Conservation (phyloP, 176 grass and related monocot genomes). For the Carex scoparia region DNA sequence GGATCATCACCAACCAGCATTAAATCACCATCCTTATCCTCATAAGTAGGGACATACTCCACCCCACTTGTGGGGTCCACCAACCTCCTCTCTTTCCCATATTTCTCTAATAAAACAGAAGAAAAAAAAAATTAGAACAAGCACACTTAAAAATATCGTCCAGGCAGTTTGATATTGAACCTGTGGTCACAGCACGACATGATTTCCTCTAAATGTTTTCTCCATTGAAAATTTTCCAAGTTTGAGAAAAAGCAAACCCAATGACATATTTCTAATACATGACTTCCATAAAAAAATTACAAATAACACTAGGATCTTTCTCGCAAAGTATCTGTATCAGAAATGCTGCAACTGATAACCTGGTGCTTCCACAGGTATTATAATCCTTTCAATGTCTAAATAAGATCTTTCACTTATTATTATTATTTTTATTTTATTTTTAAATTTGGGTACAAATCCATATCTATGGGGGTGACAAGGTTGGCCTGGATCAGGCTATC, state of each 20-base stretch:
- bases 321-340: not conserved
- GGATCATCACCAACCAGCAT: conserved; percentile 21
- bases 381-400: not conserved
- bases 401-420: not conserved
- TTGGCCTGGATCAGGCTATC: not conserved
- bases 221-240: not conserved
- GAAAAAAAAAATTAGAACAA: not conserved
- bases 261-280: not conserved
- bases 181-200: not conserved
- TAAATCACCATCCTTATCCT: conserved; percentile 14
- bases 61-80: not conserved
- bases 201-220: not conserved
- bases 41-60: conserved; percentile 22
- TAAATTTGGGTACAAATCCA: not conserved
- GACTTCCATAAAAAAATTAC: not conserved
- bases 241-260: not conserved
- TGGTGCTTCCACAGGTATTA: not conserved
- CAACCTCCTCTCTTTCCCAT: conserved; percentile 18
- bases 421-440: not conserved
- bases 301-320: not conserved
- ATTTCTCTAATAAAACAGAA: not conserved
- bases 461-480: not conserved
- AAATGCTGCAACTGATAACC: not conserved
- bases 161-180: not conserved
- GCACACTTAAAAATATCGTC: not conserved